phyloP scores from a whole-genome alignment of 495 filamentous ascomycete genomes.

The Penicillium goetzii region DNA sequence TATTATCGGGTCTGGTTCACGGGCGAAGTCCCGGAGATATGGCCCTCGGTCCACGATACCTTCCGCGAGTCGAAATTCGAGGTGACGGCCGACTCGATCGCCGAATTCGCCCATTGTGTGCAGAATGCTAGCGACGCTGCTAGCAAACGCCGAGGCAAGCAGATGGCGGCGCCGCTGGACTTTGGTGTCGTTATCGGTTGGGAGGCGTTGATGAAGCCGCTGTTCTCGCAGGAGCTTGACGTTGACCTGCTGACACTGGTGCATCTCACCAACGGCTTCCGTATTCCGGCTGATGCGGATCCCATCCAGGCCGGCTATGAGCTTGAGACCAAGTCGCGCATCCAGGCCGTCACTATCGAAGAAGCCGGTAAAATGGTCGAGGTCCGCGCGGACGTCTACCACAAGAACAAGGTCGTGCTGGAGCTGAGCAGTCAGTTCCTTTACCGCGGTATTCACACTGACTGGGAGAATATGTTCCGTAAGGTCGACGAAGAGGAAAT shows the following conservation, averaged over 20 bases:
- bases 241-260: conserved; percentile 93
- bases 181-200: conserved; percentile 98
- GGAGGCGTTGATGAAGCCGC: conserved; percentile 98
- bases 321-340: conserved; percentile 88
- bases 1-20: conserved; percentile 94
- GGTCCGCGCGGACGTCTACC: conserved; percentile 46
- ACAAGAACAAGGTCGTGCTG: background rate
- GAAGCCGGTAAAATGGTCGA: conserved; percentile 99
- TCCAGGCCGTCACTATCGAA: conserved; percentile 98
- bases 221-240: conserved; percentile 91
- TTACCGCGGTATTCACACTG: conserved; percentile 87
- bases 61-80: conserved; percentile 40
- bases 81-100: background rate
- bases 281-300: conserved; percentile 94
- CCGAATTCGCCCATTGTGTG: background rate
- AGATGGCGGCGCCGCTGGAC: conserved; percentile 82
- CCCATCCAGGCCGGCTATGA: conserved; percentile 92
- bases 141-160: conserved; percentile 1
- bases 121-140: background rate
- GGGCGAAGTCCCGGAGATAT: conserved; percentile 65
- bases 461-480: conserved; percentile 97
- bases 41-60: conserved; percentile 81
- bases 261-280: conserved; percentile 93
- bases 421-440: conserved; percentile 95
- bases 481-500: conserved; percentile 65